Base-by-base conservation (phyloP, 1,284 basidiomycete genomes). In the Albatrellus sp. region DNA sequence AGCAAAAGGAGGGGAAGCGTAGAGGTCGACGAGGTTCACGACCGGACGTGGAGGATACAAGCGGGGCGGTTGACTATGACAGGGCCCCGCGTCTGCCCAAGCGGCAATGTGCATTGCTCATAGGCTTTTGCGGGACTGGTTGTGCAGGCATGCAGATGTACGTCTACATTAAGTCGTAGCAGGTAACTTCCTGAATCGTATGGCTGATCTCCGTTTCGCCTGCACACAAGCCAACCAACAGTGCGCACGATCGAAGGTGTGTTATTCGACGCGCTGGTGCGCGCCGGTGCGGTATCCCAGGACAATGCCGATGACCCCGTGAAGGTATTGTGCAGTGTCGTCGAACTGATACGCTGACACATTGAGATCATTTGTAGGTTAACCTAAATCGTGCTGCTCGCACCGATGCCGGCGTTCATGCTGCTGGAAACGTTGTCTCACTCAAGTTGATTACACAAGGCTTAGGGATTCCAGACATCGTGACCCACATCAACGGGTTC, bases 141-240 rank as follows among this genome's bases (percentile, higher is more conserved):
- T 98, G 86, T 61, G 85, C 77, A 54, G 94, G 94, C 20, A 94
- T 97, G 80, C 94, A 98, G 66, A 89, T 96, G 91, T 94, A 60
- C 59, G 86, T 71, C 14, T 35, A 24, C 24, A 24, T 24, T 7
- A 24, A 4, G 24, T 7, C 24, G 24, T 7, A 7, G 24, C 24
- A 24, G 24, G 7, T 24, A 24, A 24, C 24, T 7, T 24, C 3
- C 24, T 24, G 24, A 24, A 24, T 24, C 7, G 7, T 7, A 24
- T 24, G 24, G 24, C 24, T 24, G 24, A 24, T 24, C 24, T 24
- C 7, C 24, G 3, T 7, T 24, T 24, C 24, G 24, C 24, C 24
- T 24, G 24, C 4, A 24, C 24, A 24, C 24, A 24, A 76, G 72
- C 44, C 73, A 83, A 60, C 69, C 75, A 60, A 63, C 77, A 39